Base-by-base conservation (phyloP, 352 stramenopile species). In the Globisporangium takayamanum region DNA sequence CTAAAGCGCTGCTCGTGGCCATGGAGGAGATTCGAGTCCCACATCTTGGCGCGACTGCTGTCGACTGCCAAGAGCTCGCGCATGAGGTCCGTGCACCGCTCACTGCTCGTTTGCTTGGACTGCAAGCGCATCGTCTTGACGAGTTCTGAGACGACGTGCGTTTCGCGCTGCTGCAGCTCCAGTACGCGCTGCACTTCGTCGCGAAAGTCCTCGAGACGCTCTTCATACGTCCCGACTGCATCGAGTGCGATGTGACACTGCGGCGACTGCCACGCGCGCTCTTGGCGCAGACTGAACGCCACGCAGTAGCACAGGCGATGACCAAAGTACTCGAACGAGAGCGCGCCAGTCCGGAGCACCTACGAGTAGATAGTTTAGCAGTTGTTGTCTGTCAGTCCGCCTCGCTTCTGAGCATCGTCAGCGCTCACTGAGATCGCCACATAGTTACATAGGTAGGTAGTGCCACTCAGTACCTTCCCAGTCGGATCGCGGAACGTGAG, bases 101-200 rank as follows among this genome's bases (percentile, higher is more conserved):
- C 73, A 39, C 71, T 84, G 14, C 67, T 86, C 2, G 67, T 83
- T 41, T 82, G 70, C 53, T 86, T 84, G 0, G 74, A 66, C 55
- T 92, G 80, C 65, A 89, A 73, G 2, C 80, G 69, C 26, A 92
- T 63, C 2, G 74, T 89, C 53, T 91, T 91, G 11, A 91, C 70
- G 5, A 89, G 45, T 42, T 92, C 80, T 0, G 83, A 91, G 0
- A 91, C 63, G 37, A 89, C 74, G 39, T 91, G 79, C 2, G 76
- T 67, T 30, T 89, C 79, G 44, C 44, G 44, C 41, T 76, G 78
- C 42, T 92, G 79, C 2, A 83, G 50, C 6, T 80, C 55, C 1
- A 57, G 64, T 39, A 72, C 60, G 2, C 61, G 70, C 10, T 45
- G 77, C 44, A 83, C 75, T 71, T 92, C 83, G 47, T 89, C 71